These are phyloP conservation scores for Paramecium octaurelia DNA, from an alignment of 73 alveolate genomes.

Conservation along the genomic window DNA sequence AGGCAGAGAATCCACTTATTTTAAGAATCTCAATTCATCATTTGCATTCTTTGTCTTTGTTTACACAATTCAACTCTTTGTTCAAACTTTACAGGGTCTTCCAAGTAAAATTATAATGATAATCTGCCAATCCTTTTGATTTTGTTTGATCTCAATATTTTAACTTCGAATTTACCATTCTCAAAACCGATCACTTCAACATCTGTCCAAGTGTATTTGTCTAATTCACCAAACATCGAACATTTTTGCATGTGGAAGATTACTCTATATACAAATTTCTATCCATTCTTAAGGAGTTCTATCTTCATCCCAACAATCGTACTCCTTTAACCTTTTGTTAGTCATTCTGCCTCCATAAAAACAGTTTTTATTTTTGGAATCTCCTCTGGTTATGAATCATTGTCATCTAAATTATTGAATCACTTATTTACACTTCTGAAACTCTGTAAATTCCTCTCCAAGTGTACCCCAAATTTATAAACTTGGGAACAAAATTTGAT, in stretches of 20 bases:
- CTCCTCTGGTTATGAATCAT: conserved; percentile 30
- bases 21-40: conserved; percentile 53
- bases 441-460: conserved; percentile 41
- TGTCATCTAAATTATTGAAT: background rate
- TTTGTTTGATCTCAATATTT: background rate
- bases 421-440: background rate
- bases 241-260: conserved; percentile 61
- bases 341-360: conserved; percentile 54
- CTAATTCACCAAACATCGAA: background rate
- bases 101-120: conserved; percentile 42
- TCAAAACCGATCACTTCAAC: conserved; percentile 47
- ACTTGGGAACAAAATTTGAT: conserved; percentile 41
- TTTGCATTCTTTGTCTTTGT: conserved; percentile 57
- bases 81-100: conserved; percentile 54
- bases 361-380: conserved; percentile 49
- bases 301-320: conserved; percentile 67
- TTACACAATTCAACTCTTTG: conserved; percentile 61
- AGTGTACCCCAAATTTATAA: background rate
- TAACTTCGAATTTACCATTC: conserved; percentile 34
- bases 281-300: conserved; percentile 54
- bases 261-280: background rate
- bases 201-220: conserved; percentile 54
- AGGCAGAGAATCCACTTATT: background rate
- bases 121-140: conserved; percentile 35
- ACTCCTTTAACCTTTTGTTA: conserved; percentile 45